A percentile compares a stretch with the other conserved stretches of the same genome.
phyloP scores from a whole-genome alignment of 2,329 filamentous ascomycete species.

The Colletotrichum sp. region DNA sequence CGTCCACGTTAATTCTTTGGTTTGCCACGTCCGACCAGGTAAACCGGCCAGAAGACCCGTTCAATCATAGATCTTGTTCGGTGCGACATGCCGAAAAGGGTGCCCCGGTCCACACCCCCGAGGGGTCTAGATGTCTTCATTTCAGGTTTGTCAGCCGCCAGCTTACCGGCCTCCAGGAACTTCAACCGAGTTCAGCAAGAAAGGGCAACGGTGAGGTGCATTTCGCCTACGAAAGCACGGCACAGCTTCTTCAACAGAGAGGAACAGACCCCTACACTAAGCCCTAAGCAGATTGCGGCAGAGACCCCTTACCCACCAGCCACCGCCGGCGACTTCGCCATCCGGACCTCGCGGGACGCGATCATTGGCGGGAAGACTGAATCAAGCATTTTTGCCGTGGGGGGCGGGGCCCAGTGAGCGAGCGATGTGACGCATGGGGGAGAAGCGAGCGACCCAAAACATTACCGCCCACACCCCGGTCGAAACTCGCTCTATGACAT shows the following conservation, averaged over 20 bases:
- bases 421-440: background rate
- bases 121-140: background rate
- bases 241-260: background rate
- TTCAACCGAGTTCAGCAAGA: background rate
- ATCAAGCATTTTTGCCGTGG: slow-evolving; percentile 8
- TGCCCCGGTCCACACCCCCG: background rate
- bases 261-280: background rate
- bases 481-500: slow-evolving; percentile 14
- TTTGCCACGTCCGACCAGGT: background rate
- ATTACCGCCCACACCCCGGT: background rate
- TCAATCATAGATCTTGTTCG: background rate
- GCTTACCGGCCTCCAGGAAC: background rate
- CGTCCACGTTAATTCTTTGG: background rate
- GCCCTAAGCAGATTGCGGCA: slow-evolving; percentile 3
- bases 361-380: background rate
- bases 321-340: background rate
- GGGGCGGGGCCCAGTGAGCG: background rate
- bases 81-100: background rate
- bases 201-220: background rate
- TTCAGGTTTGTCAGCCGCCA: background rate
- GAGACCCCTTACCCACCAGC: background rate
- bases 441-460: background rate
- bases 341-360: background rate
- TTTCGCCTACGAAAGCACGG: background rate
- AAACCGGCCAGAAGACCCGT: background rate